A percentile compares a stretch with the other conserved stretches of the same genome.
phyloP scores from a whole-genome alignment of 352 stramenopile genomes.

The Peronospora belbahrii region DNA sequence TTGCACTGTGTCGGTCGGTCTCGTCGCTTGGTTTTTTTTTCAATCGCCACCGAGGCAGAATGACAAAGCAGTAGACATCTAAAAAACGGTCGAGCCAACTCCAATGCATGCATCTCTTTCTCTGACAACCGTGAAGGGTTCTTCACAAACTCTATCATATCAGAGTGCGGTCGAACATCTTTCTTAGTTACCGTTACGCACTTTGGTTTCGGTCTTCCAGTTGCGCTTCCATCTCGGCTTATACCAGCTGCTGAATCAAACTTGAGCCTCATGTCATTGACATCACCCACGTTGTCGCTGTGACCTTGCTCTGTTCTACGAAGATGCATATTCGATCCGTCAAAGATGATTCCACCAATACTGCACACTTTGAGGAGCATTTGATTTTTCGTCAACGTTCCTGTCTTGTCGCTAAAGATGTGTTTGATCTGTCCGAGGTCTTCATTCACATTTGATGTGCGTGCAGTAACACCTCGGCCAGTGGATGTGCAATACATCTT shows the following conservation, averaged over 20 bases:
- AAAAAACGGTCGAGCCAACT: constrained; percentile 70
- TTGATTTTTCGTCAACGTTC: constrained; percentile 98
- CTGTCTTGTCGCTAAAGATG: constrained; percentile 99
- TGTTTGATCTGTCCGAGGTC: constrained; percentile 97
- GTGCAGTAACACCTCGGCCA: constrained; percentile 66
- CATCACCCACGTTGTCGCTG: constrained; percentile 11
- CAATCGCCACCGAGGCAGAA: constrained; percentile 54
- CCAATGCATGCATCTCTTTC: constrained; percentile 48
- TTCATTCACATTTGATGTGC: constrained; percentile 92
- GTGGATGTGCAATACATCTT: constrained; percentile 49
- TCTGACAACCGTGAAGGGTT: constrained; percentile 38
- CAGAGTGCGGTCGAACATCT: constrained; percentile 54
- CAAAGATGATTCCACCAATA: constrained; percentile 88
- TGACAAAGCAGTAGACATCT: constrained; percentile 75
- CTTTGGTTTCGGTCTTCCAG: constrained; percentile 24
- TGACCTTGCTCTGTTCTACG: constrained; percentile 28
- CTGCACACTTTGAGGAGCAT: constrained; percentile 95
- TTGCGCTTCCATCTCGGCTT: constrained; percentile 6
- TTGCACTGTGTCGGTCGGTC: constrained; percentile 7
- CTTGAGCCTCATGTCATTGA: constrained; percentile 19
- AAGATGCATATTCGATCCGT: constrained; percentile 58
- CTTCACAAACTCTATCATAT: constrained; percentile 63
- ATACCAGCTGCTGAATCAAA: constrained; percentile 2
- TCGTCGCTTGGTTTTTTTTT: constrained; percentile 33
- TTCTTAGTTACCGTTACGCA: constrained; percentile 55